Percentiles rank a stretch among this genome's conserved stretches.
phyloP scores from a whole-genome alignment of 495 filamentous ascomycete species.

The Aspergillus olivimuriae region DNA sequence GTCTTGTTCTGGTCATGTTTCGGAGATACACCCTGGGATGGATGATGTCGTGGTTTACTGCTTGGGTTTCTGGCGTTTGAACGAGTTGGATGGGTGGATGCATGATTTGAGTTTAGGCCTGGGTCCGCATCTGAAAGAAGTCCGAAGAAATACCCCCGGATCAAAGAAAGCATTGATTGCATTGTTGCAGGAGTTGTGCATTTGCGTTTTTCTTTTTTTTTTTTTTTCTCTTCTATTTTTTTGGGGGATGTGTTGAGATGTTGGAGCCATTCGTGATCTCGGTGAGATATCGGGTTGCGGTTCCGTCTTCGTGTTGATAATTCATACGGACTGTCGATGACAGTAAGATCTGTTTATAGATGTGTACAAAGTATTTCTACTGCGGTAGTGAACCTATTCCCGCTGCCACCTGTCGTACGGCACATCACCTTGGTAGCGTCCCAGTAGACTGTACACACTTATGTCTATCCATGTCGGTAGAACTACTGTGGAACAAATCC shows the following conservation, averaged over 20 bases:
- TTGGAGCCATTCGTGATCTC: background rate
- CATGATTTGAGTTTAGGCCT: background rate
- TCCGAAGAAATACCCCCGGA: background rate
- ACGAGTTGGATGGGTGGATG: constrained; percentile 1
- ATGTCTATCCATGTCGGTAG: too few relatives aligned
- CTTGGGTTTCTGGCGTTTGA: background rate
- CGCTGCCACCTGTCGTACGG: too few relatives aligned
- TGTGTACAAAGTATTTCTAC: too few relatives aligned
- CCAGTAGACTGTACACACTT: too few relatives aligned
- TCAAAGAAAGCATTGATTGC: constrained; percentile 3
- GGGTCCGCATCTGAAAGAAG: constrained; percentile 8
- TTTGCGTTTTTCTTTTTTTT: constrained; percentile 7
- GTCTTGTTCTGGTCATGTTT: constrained; percentile 2
- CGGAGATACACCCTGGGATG: constrained; percentile 2
- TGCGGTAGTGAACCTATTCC: too few relatives aligned
- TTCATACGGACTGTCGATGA: too few relatives aligned
- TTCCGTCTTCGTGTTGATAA: too few relatives aligned
- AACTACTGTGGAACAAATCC: background rate
- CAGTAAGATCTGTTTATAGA: too few relatives aligned
- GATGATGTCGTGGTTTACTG: too few relatives aligned
- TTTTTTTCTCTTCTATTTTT: background rate
- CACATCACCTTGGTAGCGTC: too few relatives aligned
- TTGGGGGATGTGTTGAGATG: background rate
- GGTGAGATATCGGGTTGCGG: too few relatives aligned
- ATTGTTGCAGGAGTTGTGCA: constrained; percentile 9